These are phyloP conservation scores for Heliocybe sulcata DNA, from an alignment of 1,284 basidiomycete genomes.

Conservation along the genomic window DNA sequence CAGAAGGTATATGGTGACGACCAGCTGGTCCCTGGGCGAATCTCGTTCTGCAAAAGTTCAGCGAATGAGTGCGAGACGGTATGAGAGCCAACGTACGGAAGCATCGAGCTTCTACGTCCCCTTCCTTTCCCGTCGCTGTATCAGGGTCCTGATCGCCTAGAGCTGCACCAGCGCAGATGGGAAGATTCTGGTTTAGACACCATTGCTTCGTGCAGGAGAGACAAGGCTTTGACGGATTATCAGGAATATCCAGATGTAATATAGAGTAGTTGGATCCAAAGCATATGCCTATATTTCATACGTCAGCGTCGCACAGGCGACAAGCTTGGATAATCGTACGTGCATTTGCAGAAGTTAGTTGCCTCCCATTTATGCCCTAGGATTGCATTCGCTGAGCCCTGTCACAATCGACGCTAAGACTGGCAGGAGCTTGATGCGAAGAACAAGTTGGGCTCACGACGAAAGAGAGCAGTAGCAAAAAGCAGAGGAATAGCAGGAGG, in stretches of 20 bases:
- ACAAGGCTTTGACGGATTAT: conserved; percentile 85
- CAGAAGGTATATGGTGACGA: conserved; percentile 85
- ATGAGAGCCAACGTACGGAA: conserved; percentile 67
- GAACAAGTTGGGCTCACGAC: conserved; percentile 8
- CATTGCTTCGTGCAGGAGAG: conserved; percentile 91
- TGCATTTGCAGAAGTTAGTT: conserved; percentile 80
- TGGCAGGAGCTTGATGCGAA: background rate
- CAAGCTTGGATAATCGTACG: conserved; percentile 12
- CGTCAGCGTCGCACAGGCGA: background rate
- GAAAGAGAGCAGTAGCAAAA: conserved; percentile 9
- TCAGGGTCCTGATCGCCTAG: conserved; percentile 86
- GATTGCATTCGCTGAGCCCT: conserved; percentile 39
- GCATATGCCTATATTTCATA: conserved; percentile 68
- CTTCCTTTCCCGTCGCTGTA: conserved; percentile 92
- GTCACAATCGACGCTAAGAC: background rate
- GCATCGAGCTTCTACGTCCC: conserved; percentile 92
- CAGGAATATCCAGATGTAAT: conserved; percentile 73
- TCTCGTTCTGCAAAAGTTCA: conserved; percentile 53
- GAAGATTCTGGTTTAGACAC: conserved; percentile 89
- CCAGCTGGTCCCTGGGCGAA: conserved; percentile 85
- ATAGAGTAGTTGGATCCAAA: conserved; percentile 86
- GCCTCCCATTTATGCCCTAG: conserved; percentile 72
- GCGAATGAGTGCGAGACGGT: conserved; percentile 1
- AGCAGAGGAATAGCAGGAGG: conserved; percentile 3
- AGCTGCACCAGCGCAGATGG: conserved; percentile 79